Base-by-base conservation (phyloP, 352 stramenopile genomes). In the Phytophthora syringae region DNA sequence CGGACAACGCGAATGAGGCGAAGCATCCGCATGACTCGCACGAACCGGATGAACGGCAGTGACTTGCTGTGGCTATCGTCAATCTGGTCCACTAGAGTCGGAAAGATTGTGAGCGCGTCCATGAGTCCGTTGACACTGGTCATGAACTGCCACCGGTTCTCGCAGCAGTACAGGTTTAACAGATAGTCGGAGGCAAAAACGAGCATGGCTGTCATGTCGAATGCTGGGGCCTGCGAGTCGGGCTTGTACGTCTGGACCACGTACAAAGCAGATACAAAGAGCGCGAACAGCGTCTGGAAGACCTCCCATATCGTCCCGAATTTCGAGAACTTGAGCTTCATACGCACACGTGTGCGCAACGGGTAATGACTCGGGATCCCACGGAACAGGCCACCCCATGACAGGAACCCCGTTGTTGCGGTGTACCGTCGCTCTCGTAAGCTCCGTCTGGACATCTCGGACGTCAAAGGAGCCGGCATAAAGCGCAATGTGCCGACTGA, bases 121-220 rank as follows among this genome's bases (percentile, higher is more conserved):
- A 90, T 79, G 27, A 90, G 36, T 25, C 79, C 76, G 43, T 75
- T 90, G 56, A 88, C 80, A 24, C 72, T 85, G 27, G 79, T 52
- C 1, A 86, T 34, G 49, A 81, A 88, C 20, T 62, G 34, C 45
- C 56, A 84, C 27, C 82, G 75, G 25, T 82, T 84, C 61, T 90
- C 73, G 40, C 77, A 83, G 60, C 74, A 88, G 68, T 88, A 90
- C 2, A 90, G 62, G 40, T 87, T 82, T 48, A 90, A 62, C n/a
- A 79, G 40, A 54, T 87, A 88, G 69, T 90, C 81, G 21, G 67
- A 32, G 0, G 75, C 59, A 40, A 90, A 90, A 18, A 90, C 73
- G 5, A 76, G 34, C 44, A 88, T 54, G 30, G 80, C 65, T 0
- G 60, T 50, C 16, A 74, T 37, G 48, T 90, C 81, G 44, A 90